Percentiles rank a stretch among this genome's conserved stretches.
Evolutionary conservation across 164 flowering plant species (phyloP).

Genomic region (Kalanchoe fedtschenkoi): DNA sequence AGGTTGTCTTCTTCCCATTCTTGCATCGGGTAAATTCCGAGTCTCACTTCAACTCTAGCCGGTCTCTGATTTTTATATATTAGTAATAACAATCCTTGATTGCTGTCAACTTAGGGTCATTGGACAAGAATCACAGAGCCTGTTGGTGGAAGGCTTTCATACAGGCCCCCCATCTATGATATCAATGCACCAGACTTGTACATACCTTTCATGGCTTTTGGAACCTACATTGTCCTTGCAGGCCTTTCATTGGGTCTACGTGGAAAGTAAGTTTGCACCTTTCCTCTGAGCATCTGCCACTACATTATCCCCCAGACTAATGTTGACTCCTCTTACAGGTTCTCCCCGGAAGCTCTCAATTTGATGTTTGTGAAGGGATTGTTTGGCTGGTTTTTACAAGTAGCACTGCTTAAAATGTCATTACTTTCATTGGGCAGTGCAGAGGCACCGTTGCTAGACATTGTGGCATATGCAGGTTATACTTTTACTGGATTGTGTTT

Average conservation of each 20-base stretch:
- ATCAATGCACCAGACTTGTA: slow-evolving; percentile 48
- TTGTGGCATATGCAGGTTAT: slow-evolving; percentile 9
- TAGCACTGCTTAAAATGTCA: slow-evolving; percentile 6
- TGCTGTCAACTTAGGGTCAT: slow-evolving; percentile 26
- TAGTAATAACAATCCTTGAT: neutral
- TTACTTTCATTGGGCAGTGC: slow-evolving; percentile 6
- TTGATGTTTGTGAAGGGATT: slow-evolving; percentile 8
- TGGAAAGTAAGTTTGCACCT: slow-evolving; percentile 26
- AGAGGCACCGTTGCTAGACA: slow-evolving; percentile 6
- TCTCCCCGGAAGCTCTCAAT: slow-evolving; percentile 7
- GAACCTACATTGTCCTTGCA: slow-evolving; percentile 40
- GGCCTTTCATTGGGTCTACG: slow-evolving; percentile 35
- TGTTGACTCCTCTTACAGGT: neutral
- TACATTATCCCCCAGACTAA: neutral
- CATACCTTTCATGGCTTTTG: slow-evolving; percentile 49
- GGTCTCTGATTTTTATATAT: neutral
- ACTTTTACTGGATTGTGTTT: slow-evolving; percentile 2
- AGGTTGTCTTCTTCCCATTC: slow-evolving; percentile 42
- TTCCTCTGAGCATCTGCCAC: neutral
- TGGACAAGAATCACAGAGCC: slow-evolving; percentile 50
- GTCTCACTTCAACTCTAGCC: neutral
- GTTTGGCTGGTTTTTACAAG: slow-evolving; percentile 7
- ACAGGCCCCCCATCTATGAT: slow-evolving; percentile 41
- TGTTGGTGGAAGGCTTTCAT: slow-evolving; percentile 40
- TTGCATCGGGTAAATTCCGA: slow-evolving; percentile 33